Conservation (phyloP, 805 yeast species). For the Sugiyamaella marilandica region DNA sequence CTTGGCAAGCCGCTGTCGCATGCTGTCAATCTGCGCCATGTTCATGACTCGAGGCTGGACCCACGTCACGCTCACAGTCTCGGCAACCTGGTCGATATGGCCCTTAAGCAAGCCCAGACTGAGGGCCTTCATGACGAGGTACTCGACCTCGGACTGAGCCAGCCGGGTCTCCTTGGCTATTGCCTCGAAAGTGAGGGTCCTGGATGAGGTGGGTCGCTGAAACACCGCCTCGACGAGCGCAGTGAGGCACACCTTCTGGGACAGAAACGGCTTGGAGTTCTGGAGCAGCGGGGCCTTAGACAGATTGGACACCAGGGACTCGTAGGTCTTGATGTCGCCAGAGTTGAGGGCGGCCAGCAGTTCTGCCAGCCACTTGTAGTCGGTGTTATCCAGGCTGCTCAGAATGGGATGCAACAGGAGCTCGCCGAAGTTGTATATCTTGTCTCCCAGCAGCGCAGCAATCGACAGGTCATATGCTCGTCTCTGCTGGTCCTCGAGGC, state of each 20-base stretch:
- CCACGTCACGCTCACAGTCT: conserved; percentile 81
- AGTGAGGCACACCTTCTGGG: conserved; percentile 90
- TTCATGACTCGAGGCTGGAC: conserved; percentile 93
- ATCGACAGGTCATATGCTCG: conserved; percentile 73
- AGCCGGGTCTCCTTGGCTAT: conserved; percentile 69
- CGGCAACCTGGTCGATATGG: conserved; percentile 80
- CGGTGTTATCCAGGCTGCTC: conserved; percentile 44
- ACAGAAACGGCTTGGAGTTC: conserved; percentile 58
- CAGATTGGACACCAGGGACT: conserved; percentile 41
- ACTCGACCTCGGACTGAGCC: conserved; percentile 74
- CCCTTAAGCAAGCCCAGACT: conserved; percentile 81
- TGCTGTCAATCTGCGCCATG: conserved; percentile 66
- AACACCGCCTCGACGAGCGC: conserved; percentile 85
- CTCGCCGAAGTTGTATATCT: conserved; percentile 93
- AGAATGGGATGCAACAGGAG: conserved; percentile 84
- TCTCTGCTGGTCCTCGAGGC: conserved; percentile 39
- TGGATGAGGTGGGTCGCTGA: conserved; percentile 64
- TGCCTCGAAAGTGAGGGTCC: conserved; percentile 66
- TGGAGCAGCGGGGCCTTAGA: conserved; percentile 52
- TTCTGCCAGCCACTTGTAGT: conserved; percentile 65
- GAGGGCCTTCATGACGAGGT: conserved; percentile 84
- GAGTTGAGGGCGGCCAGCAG: conserved; percentile 66
- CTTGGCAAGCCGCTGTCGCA: conserved; percentile 63
- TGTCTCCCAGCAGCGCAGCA: conserved; percentile 86
- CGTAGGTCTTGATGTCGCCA: conserved; percentile 71